Base-by-base conservation (phyloP, 371 early-diverging fungal species). In the Entomophthora muscae region DNA sequence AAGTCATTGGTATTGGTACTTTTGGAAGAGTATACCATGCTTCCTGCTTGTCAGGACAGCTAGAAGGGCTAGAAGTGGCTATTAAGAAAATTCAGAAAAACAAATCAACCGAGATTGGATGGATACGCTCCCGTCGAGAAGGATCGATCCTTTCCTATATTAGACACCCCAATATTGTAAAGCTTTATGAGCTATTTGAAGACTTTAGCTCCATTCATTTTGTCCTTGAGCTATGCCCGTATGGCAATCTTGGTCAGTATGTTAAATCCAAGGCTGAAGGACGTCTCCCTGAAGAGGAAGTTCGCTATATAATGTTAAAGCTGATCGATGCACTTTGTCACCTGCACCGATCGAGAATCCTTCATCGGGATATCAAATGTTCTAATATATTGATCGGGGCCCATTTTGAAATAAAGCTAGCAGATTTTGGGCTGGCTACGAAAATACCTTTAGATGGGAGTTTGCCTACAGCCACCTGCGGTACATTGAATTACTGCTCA, bases 331-430 rank as follows among this genome's bases (percentile, higher is more conserved):
- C 93, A 0, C 71, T 98, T 12, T 89, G 81, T 23, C 84, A 87
- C 68, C 84, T 42, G 91, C 92, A 68, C 75, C 82, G 3, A 78
- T 85, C 67, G 13, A 90, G 90, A 42, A 86, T 98, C 72, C 95
- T 98, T 52, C 98, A 99, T 71, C 79, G 99, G 63, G 99, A 99
- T 73, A 70, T 99, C 42, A 99, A 99, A 70, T 93, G 95, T n/a
- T 91, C 88, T 68, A 98, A 93, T 73, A 82, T 97, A 66, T 86
- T 99, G 12, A 55, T 55, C n/a, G 22, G 28, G 7, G 56, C 3
- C n/a, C 22, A 26, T 24, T 24, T 22, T 55, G n/a, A 55, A 55
- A 26, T 55, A 12, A 17, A 55, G n/a, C 56, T 55, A 22, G 28
- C 12, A 24, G 56, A 55, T 55, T 55, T 55, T 27, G 56, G 56